Base-by-base conservation (phyloP, 1,139 yeast species). In the Taphrina wiesneri region DNA sequence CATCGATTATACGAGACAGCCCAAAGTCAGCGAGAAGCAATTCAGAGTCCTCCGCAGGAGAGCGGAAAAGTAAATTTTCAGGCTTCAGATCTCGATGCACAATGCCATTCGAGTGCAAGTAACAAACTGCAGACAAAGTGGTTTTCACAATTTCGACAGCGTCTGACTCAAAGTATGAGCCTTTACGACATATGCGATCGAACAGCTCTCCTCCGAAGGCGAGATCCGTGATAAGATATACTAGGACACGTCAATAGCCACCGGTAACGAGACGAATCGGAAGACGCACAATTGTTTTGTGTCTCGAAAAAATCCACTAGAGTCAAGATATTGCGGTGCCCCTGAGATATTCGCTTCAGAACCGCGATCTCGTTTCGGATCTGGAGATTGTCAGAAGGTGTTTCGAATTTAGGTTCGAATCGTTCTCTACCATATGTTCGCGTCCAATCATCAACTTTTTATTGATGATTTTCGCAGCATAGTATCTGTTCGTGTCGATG, bases 41-140 rank as follows among this genome's bases (percentile, higher is more conserved):
- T 71, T 82, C 84, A 52, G 81, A 81, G 49, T 81, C 78, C 59
- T 75, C 77, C 56, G 75, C 79, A 25, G 75, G 72, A 5, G 80
- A 76, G 39, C 76, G 74, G 69, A 92, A 80, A 67, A 93, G 78
- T 64, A 93, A 84, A 73, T 93, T 93, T 74, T 93, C 99, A 0
- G 98, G 97, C 76, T 93, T 93, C 70, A 93, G 80, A 76, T 93
- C 99, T 64, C 98, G 82, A 76, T 93, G 99, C 15, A 90, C 95
- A 66, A 92, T 84, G 56, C 90, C 89, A 70, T 87, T 85, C 11
- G 82, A 79, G 75, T 92, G 98, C 71, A 92, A 80, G 72, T 89
- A 89, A 46, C 82, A 81, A 51, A 92, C 81, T 2, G 81, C 82
- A 1, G 76, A 79, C 1, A 79, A 77, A 47, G 83, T 75, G 66